Evolutionary conservation across 352 stramenopile genomes (phyloP).

Genomic region (Pythium aquatile): DNA sequence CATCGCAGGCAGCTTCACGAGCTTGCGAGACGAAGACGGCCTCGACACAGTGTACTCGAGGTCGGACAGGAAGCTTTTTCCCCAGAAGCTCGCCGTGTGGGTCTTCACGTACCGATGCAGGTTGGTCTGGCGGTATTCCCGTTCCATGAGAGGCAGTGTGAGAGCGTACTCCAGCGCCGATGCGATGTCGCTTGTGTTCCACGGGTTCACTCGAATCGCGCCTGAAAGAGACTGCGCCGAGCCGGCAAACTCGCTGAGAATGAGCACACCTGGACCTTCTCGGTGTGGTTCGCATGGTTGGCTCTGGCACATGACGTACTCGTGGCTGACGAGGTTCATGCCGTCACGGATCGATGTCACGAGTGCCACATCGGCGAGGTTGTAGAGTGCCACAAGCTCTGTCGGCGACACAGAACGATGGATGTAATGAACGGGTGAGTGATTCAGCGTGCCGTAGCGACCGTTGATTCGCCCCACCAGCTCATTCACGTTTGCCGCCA

Average conservation of each 20-base stretch:
- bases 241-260: slow-evolving; percentile 88
- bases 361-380: slow-evolving; percentile 87
- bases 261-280: slow-evolving; percentile 76
- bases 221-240: slow-evolving; percentile 85
- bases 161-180: slow-evolving; percentile 68
- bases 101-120: slow-evolving; percentile 85
- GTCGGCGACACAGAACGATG: slow-evolving; percentile 72
- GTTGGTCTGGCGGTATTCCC: slow-evolving; percentile 85
- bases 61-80: slow-evolving; percentile 75
- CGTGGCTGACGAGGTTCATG: slow-evolving; percentile 90
- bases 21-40: slow-evolving; percentile 40
- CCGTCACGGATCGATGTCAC: slow-evolving; percentile 88
- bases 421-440: slow-evolving; percentile 90
- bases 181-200: slow-evolving; percentile 83
- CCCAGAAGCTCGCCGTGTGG: slow-evolving; percentile 85
- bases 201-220: slow-evolving; percentile 89
- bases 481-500: slow-evolving; percentile 83
- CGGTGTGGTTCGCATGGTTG: slow-evolving; percentile 52
- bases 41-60: slow-evolving; percentile 50
- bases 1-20: slow-evolving; percentile 43
- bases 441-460: slow-evolving; percentile 77
- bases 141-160: slow-evolving; percentile 77
- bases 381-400: slow-evolving; percentile 88
- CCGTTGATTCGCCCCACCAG: slow-evolving; percentile 89
- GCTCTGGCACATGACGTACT: slow-evolving; percentile 88